Conservation (phyloP, 225 moss, liverwort and hornwort genomes). For the Lunularia cruciata region DNA sequence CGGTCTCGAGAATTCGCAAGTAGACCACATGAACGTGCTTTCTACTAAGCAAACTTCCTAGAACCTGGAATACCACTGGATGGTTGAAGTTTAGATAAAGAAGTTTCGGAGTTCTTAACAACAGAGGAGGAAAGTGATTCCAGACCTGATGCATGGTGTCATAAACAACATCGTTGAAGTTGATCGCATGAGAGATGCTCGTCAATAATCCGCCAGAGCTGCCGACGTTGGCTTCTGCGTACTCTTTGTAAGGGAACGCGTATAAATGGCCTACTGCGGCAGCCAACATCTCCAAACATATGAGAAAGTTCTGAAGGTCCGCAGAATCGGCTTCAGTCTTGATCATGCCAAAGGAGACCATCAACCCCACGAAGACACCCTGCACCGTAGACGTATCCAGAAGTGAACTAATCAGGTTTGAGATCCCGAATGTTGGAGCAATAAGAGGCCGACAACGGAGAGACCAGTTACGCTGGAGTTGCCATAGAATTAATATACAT, state of each 20-base stretch:
- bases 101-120: too few species aligned
- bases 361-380: conserved; percentile 80
- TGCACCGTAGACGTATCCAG: conserved; percentile 39
- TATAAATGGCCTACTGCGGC: conserved; percentile 85
- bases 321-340: conserved; percentile 71
- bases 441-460: too few species aligned
- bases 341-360: conserved; percentile 71
- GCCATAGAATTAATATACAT: too few species aligned
- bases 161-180: conserved; percentile 74
- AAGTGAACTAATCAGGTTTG: not conserved
- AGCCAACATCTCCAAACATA: conserved; percentile 90
- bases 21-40: too few species aligned
- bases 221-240: conserved; percentile 70
- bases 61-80: too few species aligned
- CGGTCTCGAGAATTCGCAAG: too few species aligned
- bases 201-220: conserved; percentile 45
- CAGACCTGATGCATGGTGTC: conserved; percentile 95
- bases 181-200: conserved; percentile 78
- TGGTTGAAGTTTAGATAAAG: too few species aligned
- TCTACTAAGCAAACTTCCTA: too few species aligned
- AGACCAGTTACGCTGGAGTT: too few species aligned
- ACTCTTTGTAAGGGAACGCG: conserved; percentile 95
- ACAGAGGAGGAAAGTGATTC: too few species aligned
- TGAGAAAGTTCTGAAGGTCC: conserved; percentile 82
- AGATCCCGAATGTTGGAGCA: too few species aligned